phyloP scores from a whole-genome alignment of 257 asterid species.

The Solanum medicagineum region DNA sequence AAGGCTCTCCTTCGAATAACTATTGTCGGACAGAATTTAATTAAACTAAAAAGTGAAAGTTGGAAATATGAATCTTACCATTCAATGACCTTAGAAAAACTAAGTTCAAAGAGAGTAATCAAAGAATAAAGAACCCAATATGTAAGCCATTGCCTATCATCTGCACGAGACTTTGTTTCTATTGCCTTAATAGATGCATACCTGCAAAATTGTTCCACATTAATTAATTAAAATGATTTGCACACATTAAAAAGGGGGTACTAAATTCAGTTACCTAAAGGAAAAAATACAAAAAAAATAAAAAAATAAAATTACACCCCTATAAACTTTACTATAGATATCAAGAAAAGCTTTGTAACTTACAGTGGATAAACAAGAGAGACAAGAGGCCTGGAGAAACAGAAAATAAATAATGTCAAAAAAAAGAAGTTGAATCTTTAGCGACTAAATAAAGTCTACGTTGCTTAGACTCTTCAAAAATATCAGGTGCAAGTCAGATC shows the following conservation, averaged over 20 bases:
- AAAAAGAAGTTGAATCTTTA: not conserved
- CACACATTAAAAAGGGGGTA: not conserved
- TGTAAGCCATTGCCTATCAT: constrained; percentile 93
- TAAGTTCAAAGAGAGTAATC: constrained; percentile 74
- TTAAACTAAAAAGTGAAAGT: not conserved
- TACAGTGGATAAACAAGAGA: constrained; percentile 89
- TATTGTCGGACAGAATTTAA: no score
- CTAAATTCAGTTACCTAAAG: not conserved
- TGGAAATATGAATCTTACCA: constrained; percentile 25
- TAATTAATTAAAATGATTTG: not conserved
- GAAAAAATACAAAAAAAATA: not conserved
- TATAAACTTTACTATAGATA: not conserved
- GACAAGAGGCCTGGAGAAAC: constrained; percentile 63
- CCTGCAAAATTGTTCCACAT: constrained; percentile 9
- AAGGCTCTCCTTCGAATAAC: no score
- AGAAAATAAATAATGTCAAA: not conserved
- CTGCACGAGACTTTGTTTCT: constrained; percentile 60
- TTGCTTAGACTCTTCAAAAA: no score
- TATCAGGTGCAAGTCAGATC: no score
- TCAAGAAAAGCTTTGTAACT: constrained; percentile 14
- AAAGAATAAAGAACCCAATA: constrained; percentile 92
- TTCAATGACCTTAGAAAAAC: constrained; percentile 55
- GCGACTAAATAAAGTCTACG: not conserved
- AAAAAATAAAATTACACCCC: not conserved
- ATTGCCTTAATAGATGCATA: constrained; percentile 78